Conservation (phyloP, 73 alveolate species). For the Paramecium sonneborni region DNA sequence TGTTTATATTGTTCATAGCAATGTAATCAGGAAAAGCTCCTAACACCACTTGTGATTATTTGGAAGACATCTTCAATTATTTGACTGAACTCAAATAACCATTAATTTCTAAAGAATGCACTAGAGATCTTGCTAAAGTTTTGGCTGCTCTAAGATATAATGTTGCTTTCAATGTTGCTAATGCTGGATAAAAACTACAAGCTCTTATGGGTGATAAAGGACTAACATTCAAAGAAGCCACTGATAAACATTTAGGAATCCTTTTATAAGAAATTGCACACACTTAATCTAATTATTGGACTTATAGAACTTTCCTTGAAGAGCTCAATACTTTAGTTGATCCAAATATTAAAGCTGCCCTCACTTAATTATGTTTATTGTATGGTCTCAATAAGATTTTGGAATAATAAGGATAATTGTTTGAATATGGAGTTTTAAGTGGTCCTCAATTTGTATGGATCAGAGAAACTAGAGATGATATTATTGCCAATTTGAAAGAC, state of each 20-base stretch:
- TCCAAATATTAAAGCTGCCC: constrained; percentile 2
- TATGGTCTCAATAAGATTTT: constrained; percentile 57
- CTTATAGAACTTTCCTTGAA: constrained; percentile 51
- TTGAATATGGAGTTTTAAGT: constrained; percentile 59
- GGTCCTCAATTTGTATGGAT: constrained; percentile 46
- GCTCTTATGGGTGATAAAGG: constrained; percentile 59
- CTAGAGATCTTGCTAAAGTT: not conserved
- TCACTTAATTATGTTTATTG: constrained; percentile 47
- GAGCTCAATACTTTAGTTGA: not conserved
- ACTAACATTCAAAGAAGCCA: constrained; percentile 51
- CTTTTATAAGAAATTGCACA: constrained; percentile 49
- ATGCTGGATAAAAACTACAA: constrained; percentile 33
- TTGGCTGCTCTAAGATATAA: constrained; percentile 15
- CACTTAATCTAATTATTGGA: constrained; percentile 58
- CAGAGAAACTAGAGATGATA: constrained; percentile 56
- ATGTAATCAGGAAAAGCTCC: constrained; percentile 60
- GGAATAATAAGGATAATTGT: constrained; percentile 43
- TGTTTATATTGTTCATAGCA: not conserved
- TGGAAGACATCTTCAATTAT: constrained; percentile 41
- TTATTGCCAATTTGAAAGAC: constrained; percentile 45
- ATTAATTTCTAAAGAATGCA: not conserved
- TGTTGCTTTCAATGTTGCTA: constrained; percentile 57
- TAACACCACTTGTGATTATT: constrained; percentile 17
- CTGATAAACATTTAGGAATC: constrained; percentile 61
- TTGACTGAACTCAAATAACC: constrained; percentile 6